Base-by-base conservation (phyloP, 2,329 filamentous ascomycete genomes). In the Endothia cerciana region DNA sequence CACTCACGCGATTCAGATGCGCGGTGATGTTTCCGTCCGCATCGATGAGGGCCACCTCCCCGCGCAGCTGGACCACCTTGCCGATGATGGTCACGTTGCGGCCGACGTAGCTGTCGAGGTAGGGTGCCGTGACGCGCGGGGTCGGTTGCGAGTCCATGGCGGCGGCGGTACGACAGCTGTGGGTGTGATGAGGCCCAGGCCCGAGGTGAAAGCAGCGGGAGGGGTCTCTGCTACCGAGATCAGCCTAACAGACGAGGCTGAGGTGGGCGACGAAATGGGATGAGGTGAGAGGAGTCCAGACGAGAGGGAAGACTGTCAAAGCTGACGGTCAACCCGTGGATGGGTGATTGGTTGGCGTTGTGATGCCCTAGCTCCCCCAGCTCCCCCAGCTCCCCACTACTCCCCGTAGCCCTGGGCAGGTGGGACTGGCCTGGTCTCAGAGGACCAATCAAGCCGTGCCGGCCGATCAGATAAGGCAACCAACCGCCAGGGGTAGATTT, bases 71-170 rank as follows among this genome's bases (percentile, higher is more conserved):
- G 4, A 87, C 86, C 57, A 98, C 93, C 73, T 91, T 93, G 73
- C 95, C 95, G 5, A 97, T 84, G 64, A 98, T 83, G 72, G 93
- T 93, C 69, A 98, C 91, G 69, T 91, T 91, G 70, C 87, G 85
- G 71, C 84, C 83, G 70, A 89, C 83, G 80, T 94, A 97, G 74
- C 84, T 84, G 75, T 93, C 87, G 65, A 98, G 90, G 79, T 94
- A 91, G 49, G 85, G 81, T 62, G 91, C 91, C 58, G 91, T 92
- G 76, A 97, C 88, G 77, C 95, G 93, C 38, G 95, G 94, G 59
- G 93, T 87, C 33, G 84, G 83, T 67, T 82, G 89, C 72, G 89
- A 81, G 74, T 94, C 85, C 91, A 94, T 94, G 70, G 66, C 80
- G 68, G 17, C 51, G 25, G 49, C 15, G 19, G 30, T 53, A 25